Base-by-base conservation (phyloP, 2,329 filamentous ascomycete species). In the Fusarium mexicanum region DNA sequence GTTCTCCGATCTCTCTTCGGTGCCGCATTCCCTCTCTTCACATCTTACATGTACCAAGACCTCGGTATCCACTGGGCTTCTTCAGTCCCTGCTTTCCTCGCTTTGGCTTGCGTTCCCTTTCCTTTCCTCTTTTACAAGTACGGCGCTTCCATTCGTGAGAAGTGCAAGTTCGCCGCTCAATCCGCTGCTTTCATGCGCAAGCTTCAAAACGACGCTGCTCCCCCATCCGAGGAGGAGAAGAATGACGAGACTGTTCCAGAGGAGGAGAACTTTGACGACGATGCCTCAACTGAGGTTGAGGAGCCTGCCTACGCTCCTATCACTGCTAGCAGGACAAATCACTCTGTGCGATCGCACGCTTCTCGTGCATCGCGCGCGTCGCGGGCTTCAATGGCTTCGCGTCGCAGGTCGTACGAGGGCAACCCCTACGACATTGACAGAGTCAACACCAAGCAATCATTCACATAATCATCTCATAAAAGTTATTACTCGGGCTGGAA, bases 51-150 rank as follows among this genome's bases (percentile, higher is more conserved):
- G 73, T 75, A 75, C 26, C 26, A 65, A 16, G 72, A 76, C 14
- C 60, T 75, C 3, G 73, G 73, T 0, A 76, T 76, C 3, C 73
- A 75, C 63, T 76, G 73, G 71, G 73, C 73, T 20, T 76, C 73
- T 8, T 72, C 71, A 3, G 51, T 76, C 13, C 63, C 73, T 5
- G 72, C 72, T 3, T 74, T 74, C 53, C 72, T 74, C 7, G 72
- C 72, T 3, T 26, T 74, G 31, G 74, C 74, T 5, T 76, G 74
- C 22, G 69, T 76, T 47, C 74, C 74, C 8, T 72, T 76, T 43
- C 74, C 74, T 6, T 76, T 76, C 72, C 55, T 76, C 16, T 72
- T 76, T 10, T 76, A 76, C 57, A 74, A 72, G 57, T 75, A 75
- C 47, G 74, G 74, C 6, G 67, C 64, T 29, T 59, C 67, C 10